Evolutionary conservation across 352 stramenopile genomes (phyloP), one percentile per base, ranked within the genome.

Genomic region (Phytophthora podocarpi): DNA sequence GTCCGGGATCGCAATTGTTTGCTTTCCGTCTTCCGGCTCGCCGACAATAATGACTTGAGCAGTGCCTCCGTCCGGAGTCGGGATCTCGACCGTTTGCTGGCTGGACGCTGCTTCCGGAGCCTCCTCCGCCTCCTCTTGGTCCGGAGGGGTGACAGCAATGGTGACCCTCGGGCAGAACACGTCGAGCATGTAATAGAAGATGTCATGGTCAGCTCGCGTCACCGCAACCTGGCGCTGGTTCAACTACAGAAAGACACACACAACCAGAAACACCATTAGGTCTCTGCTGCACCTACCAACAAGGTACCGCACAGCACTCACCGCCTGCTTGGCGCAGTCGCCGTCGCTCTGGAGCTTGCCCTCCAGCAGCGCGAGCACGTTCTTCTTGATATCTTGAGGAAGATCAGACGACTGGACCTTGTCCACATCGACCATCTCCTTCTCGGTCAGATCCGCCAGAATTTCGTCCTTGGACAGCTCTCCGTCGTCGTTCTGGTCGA

Each of bases 401-500:
- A 67, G 58, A 20, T 67, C 41, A 4, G 58, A 67, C 13, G 6
- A 7, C 40, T 62, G 37, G 34, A 67, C 50, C 27, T 47, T 53
- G 18, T 60, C 28, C 9, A 56, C 50, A 18, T 67, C 58, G 11
- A 43, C 34, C 58, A 37, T 50, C 26, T 61, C 49, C 50, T 61
- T 67, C n/a, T 60, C 18, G 9, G 13, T 66, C 31, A 67, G 27
- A 12, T 67, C 49, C 0, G 50, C 32, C 26, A 67, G 18, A n/a
- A 67, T 62, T 26, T 67, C 50, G 4, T 31, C 15, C 34, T 56
- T 41, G 43, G 59, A 53, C 35, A 63, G 24, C 24, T 53, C 21
- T 4, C 52, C 43, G 23, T 89, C 62, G 3, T 35, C 28, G 50
- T 76, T 67, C 4, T 36, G 21, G 35, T 89, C 77, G 4, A 87